These are phyloP conservation scores for Paramecium caudatum DNA, from an alignment of 73 alveolate genomes.

Conservation along the genomic window DNA sequence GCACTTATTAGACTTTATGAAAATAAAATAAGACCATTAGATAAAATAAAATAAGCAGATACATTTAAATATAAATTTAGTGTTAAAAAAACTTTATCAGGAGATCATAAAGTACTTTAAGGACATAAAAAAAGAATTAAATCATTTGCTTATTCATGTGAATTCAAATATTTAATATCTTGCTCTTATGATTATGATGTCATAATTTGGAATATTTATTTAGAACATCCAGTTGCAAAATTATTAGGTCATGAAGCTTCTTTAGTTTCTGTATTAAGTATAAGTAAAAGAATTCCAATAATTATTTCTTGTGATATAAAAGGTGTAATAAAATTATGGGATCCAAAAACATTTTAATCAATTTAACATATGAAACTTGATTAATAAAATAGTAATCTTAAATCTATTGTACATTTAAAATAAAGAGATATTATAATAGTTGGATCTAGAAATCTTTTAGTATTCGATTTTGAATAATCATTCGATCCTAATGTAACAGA, in stretches of 20 bases:
- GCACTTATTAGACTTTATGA: slow-evolving; percentile 67
- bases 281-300: background rate
- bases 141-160: slow-evolving; percentile 45
- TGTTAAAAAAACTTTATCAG: slow-evolving; percentile 6
- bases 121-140: slow-evolving; percentile 74
- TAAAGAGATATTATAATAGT: slow-evolving; percentile 53
- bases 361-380: slow-evolving; percentile 55
- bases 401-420: slow-evolving; percentile 21
- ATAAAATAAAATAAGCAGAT: slow-evolving; percentile 27
- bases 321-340: slow-evolving; percentile 73
- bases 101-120: slow-evolving; percentile 38
- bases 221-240: slow-evolving; percentile 77
- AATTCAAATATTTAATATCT: slow-evolving; percentile 42
- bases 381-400: slow-evolving; percentile 27
- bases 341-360: slow-evolving; percentile 53
- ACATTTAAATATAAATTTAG: background rate
- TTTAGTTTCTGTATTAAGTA: slow-evolving; percentile 56
- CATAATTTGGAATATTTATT: slow-evolving; percentile 66
- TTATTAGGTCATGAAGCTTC: slow-evolving; percentile 75
- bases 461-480: slow-evolving; percentile 55
- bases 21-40: background rate
- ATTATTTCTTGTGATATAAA: slow-evolving; percentile 60
- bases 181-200: slow-evolving; percentile 72
- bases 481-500: slow-evolving; percentile 74
- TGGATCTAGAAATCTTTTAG: slow-evolving; percentile 32